These are phyloP conservation scores for Escovopsis weberi DNA, from an alignment of 2,329 filamentous ascomycete genomes.

Conservation along the genomic window DNA sequence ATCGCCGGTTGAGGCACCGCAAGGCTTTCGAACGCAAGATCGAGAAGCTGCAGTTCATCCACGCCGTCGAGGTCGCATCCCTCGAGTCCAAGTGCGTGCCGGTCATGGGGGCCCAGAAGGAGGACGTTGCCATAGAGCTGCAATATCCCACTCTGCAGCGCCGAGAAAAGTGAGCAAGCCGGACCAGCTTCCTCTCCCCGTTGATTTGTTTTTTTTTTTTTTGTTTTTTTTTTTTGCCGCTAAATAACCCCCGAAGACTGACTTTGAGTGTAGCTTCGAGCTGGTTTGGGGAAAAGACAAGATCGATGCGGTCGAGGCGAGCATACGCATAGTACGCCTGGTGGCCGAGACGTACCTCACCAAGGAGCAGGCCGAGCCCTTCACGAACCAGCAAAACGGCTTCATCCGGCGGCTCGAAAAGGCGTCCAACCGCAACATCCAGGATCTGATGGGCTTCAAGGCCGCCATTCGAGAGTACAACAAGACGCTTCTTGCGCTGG, in stretches of 20 bases:
- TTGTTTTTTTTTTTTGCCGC: too few species aligned
- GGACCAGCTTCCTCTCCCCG: too few species aligned
- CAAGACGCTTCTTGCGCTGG: slow-evolving; percentile 45
- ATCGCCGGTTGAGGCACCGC: slow-evolving; percentile 30
- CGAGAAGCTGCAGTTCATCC: slow-evolving; percentile 34
- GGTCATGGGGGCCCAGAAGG: slow-evolving; percentile 30
- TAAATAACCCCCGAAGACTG: not conserved
- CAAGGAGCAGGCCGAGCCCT: slow-evolving; percentile 47
- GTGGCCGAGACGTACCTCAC: slow-evolving; percentile 68
- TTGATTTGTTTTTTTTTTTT: too few species aligned
- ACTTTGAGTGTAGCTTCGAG: slow-evolving; percentile 28
- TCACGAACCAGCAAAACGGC: slow-evolving; percentile 59
- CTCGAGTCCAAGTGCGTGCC: slow-evolving; percentile 35
- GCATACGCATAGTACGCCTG: slow-evolving; percentile 52
- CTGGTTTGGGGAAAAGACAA: slow-evolving; percentile 67
- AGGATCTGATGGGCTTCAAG: slow-evolving; percentile 53
- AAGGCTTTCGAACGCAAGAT: slow-evolving; percentile 30
- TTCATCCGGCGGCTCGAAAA: slow-evolving; percentile 65
- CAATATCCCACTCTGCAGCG: slow-evolving; percentile 69
- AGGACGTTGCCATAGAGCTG: slow-evolving; percentile 49
- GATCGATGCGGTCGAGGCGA: slow-evolving; percentile 62
- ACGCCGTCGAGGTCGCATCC: slow-evolving; percentile 42
- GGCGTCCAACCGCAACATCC: slow-evolving; percentile 52
- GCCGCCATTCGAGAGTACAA: slow-evolving; percentile 68
- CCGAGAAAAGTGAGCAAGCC: slow-evolving; percentile 44